Conservation (phyloP, 2,329 filamentous ascomycete species). For the Fusarium mangiferae region DNA sequence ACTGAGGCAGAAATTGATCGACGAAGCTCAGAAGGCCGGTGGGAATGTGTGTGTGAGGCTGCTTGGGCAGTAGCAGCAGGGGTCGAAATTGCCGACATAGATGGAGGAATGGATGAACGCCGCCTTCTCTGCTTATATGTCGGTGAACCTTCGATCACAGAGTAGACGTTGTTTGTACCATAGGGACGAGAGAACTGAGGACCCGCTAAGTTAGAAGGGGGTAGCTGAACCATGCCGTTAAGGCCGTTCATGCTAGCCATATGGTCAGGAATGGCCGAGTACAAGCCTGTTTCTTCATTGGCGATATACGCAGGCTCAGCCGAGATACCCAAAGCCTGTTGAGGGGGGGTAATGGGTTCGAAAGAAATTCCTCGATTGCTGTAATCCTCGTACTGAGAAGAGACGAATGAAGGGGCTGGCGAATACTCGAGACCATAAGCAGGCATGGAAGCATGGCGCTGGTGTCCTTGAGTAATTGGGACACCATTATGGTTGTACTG, state of each 20-base stretch:
- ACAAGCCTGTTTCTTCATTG: slow-evolving; percentile 96
- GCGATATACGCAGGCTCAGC: slow-evolving; percentile 96
- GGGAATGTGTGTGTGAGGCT: slow-evolving; percentile 77
- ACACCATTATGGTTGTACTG: slow-evolving; percentile 95
- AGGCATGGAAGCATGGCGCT: slow-evolving; percentile 98
- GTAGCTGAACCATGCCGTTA: slow-evolving; percentile 90
- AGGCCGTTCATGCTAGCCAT: slow-evolving; percentile 76
- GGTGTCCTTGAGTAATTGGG: slow-evolving; percentile 82
- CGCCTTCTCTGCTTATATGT: slow-evolving; percentile 98
- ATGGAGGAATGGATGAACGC: slow-evolving; percentile 89
- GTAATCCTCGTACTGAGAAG: slow-evolving; percentile 98
- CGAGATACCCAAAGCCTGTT: slow-evolving; percentile 83
- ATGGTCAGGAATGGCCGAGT: slow-evolving; percentile 93
- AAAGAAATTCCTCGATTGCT: slow-evolving; percentile 96
- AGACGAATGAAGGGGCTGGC: slow-evolving; percentile 95
- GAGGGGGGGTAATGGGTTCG: slow-evolving; percentile 95
- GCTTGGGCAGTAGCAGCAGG: slow-evolving; percentile 72
- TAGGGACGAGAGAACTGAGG: slow-evolving; percentile 83
- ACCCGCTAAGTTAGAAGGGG: slow-evolving; percentile 83
- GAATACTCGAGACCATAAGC: slow-evolving; percentile 96
- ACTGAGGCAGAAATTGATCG: slow-evolving; percentile 91
- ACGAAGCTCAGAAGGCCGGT: slow-evolving; percentile 88
- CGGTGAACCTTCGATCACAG: slow-evolving; percentile 95
- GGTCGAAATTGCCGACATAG: slow-evolving; percentile 74
- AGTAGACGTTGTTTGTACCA: slow-evolving; percentile 83